These are phyloP conservation scores for Stagonosporopsis tanaceti DNA, from an alignment of 2,329 filamentous ascomycete species.

Conservation along the genomic window DNA sequence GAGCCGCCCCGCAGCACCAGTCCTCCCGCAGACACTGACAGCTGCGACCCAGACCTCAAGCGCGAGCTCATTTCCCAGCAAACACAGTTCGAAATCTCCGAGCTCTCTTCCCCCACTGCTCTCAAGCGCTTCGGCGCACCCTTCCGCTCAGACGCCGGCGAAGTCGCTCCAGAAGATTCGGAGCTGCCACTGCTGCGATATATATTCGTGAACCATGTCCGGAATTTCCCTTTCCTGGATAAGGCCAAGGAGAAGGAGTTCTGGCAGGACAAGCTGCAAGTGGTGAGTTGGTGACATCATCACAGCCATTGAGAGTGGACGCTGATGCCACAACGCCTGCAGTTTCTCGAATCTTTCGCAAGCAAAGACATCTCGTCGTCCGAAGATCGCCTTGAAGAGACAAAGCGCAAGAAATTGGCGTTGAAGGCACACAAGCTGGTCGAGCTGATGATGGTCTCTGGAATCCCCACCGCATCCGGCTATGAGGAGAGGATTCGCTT, in stretches of 20 bases:
- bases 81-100: conserved; percentile 86
- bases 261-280: conserved; percentile 97
- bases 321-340: conserved; percentile 30
- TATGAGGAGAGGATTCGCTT: conserved; percentile 98
- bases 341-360: conserved; percentile 97
- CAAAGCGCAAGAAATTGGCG: conserved; percentile 90
- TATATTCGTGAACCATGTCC: conserved; percentile 97
- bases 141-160: conserved; percentile 90
- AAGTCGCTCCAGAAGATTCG: conserved; percentile 91
- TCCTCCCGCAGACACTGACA: conserved; percentile 16
- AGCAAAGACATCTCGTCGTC: conserved; percentile 97
- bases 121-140: conserved; percentile 94
- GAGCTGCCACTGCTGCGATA: conserved; percentile 92
- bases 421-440: conserved; percentile 94
- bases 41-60: conserved; percentile 76
- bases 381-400: conserved; percentile 94
- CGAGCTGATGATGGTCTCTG: conserved; percentile 99
- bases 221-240: conserved; percentile 97
- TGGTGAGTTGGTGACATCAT: conserved; percentile 67
- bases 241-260: conserved; percentile 98
- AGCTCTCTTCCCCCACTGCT: conserved; percentile 93
- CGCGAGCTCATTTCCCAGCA: conserved; percentile 91
- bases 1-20: background rate
- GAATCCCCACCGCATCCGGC: conserved; percentile 91
- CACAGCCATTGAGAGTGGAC: background rate